Evolutionary conservation across 2,329 filamentous ascomycete species (phyloP).

Genomic region (Lachnellula subtilissima): DNA sequence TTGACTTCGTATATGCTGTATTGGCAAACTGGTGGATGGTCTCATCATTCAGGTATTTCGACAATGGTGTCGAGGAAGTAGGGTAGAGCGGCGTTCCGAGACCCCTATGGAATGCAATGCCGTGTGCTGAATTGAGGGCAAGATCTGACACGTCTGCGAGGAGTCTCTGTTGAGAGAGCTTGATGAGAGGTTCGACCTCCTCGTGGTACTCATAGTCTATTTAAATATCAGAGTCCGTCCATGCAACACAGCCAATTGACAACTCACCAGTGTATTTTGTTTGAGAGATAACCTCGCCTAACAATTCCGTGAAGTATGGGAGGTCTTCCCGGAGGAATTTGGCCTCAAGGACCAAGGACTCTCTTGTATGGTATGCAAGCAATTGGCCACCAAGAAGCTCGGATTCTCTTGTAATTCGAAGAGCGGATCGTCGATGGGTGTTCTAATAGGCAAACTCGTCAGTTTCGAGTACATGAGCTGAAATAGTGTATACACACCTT

Average conservation of each 20-base stretch:
- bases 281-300: constrained; percentile 83
- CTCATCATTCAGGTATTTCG: constrained; percentile 75
- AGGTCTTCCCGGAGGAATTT: constrained; percentile 95
- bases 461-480: constrained; percentile 1
- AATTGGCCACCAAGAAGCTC: constrained; percentile 94
- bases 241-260: constrained; percentile 8
- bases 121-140: constrained; percentile 81
- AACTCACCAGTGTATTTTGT: constrained; percentile 79
- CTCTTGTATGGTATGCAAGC: constrained; percentile 81
- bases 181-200: constrained; percentile 73
- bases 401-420: constrained; percentile 90
- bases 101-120: constrained; percentile 86
- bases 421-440: constrained; percentile 80
- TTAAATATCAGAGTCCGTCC: constrained; percentile 3
- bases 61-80: constrained; percentile 63
- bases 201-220: constrained; percentile 87
- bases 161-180: constrained; percentile 70
- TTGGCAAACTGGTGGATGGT: constrained; percentile 71
- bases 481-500: constrained; percentile 57
- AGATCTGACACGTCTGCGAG: constrained; percentile 58
- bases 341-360: constrained; percentile 86
- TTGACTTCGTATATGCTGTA: constrained; percentile 79
- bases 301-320: constrained; percentile 93
- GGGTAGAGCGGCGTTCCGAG: constrained; percentile 77
- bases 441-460: constrained; percentile 47